Conservation (phyloP, 2,329 filamentous ascomycete species). For the Reticulascus tulasneorum region DNA sequence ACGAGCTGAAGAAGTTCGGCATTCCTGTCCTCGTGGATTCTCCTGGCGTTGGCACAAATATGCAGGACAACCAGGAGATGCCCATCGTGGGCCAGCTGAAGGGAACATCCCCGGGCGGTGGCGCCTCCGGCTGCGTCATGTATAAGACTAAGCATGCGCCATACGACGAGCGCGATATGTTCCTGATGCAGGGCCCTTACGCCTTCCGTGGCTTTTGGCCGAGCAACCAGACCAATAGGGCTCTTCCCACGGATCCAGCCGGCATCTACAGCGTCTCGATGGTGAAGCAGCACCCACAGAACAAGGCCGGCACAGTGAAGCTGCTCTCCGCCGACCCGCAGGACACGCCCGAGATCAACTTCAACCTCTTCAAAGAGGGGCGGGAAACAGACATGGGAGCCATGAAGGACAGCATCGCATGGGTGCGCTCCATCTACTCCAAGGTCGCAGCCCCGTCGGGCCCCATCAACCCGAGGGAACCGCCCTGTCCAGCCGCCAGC, state of each 20-base stretch:
- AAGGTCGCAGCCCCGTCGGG: conserved; percentile 14
- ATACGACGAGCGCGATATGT: conserved; percentile 44
- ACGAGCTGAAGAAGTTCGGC: conserved; percentile 35
- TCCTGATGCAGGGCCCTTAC: conserved; percentile 50
- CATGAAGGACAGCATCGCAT: conserved; percentile 28
- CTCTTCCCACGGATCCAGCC: conserved; percentile 22
- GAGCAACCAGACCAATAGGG: conserved; percentile 35
- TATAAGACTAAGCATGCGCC: conserved; percentile 19
- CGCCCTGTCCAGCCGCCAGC: conserved; percentile 11
- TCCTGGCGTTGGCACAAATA: conserved; percentile 45
- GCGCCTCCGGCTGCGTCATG: conserved; percentile 24
- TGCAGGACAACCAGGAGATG: conserved; percentile 41
- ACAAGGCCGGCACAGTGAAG: conserved; percentile 58
- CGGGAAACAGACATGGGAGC: conserved; percentile 39
- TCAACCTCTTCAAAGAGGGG: conserved; percentile 51
- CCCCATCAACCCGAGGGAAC: conserved; percentile 17
- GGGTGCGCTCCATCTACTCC: conserved; percentile 21
- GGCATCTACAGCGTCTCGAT: conserved; percentile 38
- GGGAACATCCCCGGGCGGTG: conserved; percentile 13
- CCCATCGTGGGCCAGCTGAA: conserved; percentile 23
- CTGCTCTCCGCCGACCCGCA: conserved; percentile 57
- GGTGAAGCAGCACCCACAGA: conserved; percentile 41
- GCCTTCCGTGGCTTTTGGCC: conserved; percentile 54
- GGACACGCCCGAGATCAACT: conserved; percentile 58
- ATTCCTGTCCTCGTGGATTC: conserved; percentile 41